Evolutionary conservation across 768 basidiomycete species (phyloP), one percentile per base, ranked within the genome.

Genomic region (Leccinellum luteum): DNA sequence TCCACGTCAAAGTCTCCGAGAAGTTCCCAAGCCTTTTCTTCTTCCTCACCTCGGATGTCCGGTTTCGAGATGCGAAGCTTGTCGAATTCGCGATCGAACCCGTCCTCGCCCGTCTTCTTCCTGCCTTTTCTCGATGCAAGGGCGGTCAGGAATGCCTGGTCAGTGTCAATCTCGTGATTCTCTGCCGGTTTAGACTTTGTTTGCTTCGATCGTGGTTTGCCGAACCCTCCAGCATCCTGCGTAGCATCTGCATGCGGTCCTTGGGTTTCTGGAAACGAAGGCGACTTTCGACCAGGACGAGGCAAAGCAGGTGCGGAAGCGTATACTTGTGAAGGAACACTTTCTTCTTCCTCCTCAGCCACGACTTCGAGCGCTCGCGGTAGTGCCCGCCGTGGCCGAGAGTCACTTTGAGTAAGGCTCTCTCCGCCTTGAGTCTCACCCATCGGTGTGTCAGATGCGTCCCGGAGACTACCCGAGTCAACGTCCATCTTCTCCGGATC

Each of bases 1-100:
- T 87, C 83, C 7, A 6, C 44, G 23, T 81, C 86, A 67, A 90
- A 87, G 38, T 86, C 84, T 25, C 82, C 86, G 44, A 90, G 65
- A 13, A 85, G 68, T 3, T 75, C 78, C 86, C 85, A 88, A 48
- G 80, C 78, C 44, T 79, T 72, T 47, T 81, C 81, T 31, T 73
- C 74, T 19, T 83, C 79, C 27, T 78, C 78, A 3, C 66, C 71
- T 55, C 73, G 74, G 51, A 85, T 60, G 51, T 83, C 82, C 3
- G 88, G 85, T 64, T 83, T 86, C 6, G 85, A 79, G 47, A 92
- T 87, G 63, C 82, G 84, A 55, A 92, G 74, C 45, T 86, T 83
- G 66, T 90, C 90, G 65, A 92, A 92, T 56, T 92, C 90, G 17
- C 86, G 79, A 71, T 92, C 90, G 58, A 89, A 89, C 4, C 77